Percentiles rank a stretch among this genome's conserved stretches.
Evolutionary conservation across 2,329 filamentous ascomycete genomes (phyloP).

Genomic region (Metarhizium brunneum): DNA sequence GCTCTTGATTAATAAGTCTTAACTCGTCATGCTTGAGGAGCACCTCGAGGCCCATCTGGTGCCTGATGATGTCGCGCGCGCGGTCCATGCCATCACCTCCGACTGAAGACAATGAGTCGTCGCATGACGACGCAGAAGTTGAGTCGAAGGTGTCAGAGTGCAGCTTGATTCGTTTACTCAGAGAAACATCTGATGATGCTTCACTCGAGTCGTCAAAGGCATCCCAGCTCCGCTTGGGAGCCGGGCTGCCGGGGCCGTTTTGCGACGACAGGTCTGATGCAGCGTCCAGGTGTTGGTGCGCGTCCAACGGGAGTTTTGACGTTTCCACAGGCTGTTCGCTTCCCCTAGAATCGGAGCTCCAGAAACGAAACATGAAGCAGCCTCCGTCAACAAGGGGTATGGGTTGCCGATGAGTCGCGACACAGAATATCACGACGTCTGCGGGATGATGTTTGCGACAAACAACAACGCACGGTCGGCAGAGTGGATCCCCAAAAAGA

Average conservation of each 20-base stretch:
- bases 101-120: slow-evolving; percentile 11
- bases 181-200: slow-evolving; percentile 5
- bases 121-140: neutral
- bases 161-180: slow-evolving; percentile 34
- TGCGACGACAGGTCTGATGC: neutral
- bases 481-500: neutral
- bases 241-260: neutral
- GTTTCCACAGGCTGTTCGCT: slow-evolving; percentile 39
- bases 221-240: slow-evolving; percentile 32
- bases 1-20: slow-evolving; percentile 87
- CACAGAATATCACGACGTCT: slow-evolving; percentile 7
- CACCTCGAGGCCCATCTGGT: slow-evolving; percentile 86
- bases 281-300: slow-evolving; percentile 18
- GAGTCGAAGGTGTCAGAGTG: slow-evolving; percentile 13
- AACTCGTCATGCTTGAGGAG: slow-evolving; percentile 91
- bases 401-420: slow-evolving; percentile 11
- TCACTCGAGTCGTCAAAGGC: slow-evolving; percentile 15
- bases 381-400: slow-evolving; percentile 19
- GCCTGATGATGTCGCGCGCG: slow-evolving; percentile 65
- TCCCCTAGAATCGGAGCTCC: slow-evolving; percentile 48
- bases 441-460: slow-evolving; percentile 7
- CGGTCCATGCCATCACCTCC: slow-evolving; percentile 30
- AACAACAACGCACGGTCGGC: neutral
- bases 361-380: slow-evolving; percentile 54
- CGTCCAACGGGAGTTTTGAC: slow-evolving; percentile 11